Base-by-base conservation (phyloP, 1,284 basidiomycete genomes). In the Meira miltonrushii region DNA sequence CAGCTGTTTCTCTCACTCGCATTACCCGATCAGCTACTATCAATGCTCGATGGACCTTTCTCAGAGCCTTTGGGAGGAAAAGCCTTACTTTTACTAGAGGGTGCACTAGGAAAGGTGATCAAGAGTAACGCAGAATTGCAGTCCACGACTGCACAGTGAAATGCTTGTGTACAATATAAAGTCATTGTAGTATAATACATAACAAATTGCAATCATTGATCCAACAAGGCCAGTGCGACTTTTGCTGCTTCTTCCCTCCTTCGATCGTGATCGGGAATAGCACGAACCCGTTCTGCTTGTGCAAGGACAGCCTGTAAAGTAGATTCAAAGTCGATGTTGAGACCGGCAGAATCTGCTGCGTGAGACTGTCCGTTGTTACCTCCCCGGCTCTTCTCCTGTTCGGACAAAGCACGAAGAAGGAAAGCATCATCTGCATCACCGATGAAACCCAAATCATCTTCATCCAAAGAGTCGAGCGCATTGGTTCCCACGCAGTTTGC, bases 201-300 rank as follows among this genome's bases (percentile, higher is more conserved):
- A 8, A 33, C 3, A 33, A 8, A 33, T 8, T 33, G 28, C 28
- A 33, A 33, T 33, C 8, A 33, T 33, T 33, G 28, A 33, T 33
- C 28, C 28, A 33, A 33, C 8, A 53, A 28, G 6, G 50, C 17
- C 15, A 53, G 23, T 4, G 50, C 37, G 11, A 53, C 28, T 15
- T 28, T 19, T 38, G 50, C 50, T 37, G 50, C 50, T 25, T 53
- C 39, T 8, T 53, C 50, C 5, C 50, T 6, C 25, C 50, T 39
- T 33, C 38, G 23, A 19, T 53, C 50, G 50, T 17, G 50, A 41
- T 53, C 15, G 11, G 23, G 17, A 39, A 53, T 53, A 2, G 50
- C 23, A n/a, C 50, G 37, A 41, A 53, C 28, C 23, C 50, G 17
- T 23, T 53, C 50, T 2, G 50, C 50, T 25, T 53, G 50, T 12